Conservation (phyloP, 1,284 basidiomycete genomes). For the Papiliotrema terrestris region DNA sequence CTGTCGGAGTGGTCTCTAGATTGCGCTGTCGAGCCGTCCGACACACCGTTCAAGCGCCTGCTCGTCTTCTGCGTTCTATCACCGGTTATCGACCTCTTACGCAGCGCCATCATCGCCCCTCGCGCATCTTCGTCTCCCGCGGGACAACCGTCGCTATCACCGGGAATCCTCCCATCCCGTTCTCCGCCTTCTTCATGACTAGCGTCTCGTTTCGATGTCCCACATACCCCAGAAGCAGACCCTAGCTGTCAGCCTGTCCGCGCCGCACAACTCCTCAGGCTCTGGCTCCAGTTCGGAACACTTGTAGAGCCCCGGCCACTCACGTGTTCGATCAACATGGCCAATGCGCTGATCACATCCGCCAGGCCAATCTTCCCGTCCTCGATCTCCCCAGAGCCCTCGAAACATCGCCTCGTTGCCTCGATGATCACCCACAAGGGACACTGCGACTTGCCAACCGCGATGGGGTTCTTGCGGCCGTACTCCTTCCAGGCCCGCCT, state of each 20-base stretch:
- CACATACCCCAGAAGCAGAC: constrained; percentile 37
- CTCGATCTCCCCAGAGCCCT: constrained; percentile 39
- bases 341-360: constrained; percentile 43
- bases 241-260: constrained; percentile 15
- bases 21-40: too few species aligned
- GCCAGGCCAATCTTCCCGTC: constrained; percentile 34
- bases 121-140: background rate
- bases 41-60: too few species aligned
- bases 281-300: too few species aligned
- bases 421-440: constrained; percentile 40
- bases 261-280: background rate
- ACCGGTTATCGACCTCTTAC: too few species aligned
- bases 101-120: too few species aligned
- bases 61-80: too few species aligned
- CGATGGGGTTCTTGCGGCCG: constrained; percentile 22
- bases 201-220: constrained; percentile 40
- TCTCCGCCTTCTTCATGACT: constrained; percentile 31
- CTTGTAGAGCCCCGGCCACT: too few species aligned
- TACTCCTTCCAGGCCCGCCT: constrained; percentile 41
- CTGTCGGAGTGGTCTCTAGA: too few species aligned
- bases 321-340: constrained; percentile 48
- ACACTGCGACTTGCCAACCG: constrained; percentile 23
- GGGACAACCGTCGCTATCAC: constrained; percentile 26
- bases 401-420: constrained; percentile 27
- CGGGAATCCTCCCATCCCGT: constrained; percentile 44